Evolutionary conservation across 2,329 filamentous ascomycete genomes (phyloP).

Genomic region (Fusarium annulatum): DNA sequence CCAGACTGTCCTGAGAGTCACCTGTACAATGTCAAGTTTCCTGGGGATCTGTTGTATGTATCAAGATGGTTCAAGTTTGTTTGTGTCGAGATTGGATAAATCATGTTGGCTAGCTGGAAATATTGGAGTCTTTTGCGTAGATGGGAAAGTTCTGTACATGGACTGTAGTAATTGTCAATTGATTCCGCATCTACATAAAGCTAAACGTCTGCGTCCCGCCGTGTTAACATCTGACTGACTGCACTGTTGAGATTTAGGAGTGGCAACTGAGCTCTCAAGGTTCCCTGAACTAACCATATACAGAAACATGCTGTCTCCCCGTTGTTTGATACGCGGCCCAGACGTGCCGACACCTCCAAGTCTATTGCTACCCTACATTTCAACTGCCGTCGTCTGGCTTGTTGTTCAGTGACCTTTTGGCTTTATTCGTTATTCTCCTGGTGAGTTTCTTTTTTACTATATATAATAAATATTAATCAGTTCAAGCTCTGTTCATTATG

Average conservation of each 20-base stretch:
- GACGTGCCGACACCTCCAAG: neutral
- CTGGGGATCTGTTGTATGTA: conserved; percentile 39
- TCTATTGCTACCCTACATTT: neutral
- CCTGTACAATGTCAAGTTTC: conserved; percentile 38
- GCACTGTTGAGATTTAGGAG: neutral
- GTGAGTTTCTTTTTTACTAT: neutral
- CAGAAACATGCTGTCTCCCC: neutral
- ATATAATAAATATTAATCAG: neutral
- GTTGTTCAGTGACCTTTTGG: neutral
- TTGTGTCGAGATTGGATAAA: conserved; percentile 49
- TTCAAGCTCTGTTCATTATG: neutral
- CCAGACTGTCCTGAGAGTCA: conserved; percentile 24
- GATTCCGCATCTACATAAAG: conserved; percentile 43
- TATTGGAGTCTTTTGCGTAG: conserved; percentile 54
- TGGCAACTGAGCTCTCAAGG: neutral
- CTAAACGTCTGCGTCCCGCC: too few relatives aligned
- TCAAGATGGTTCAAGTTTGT: conserved; percentile 44
- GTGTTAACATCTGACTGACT: neutral
- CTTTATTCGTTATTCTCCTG: neutral
- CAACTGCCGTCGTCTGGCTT: neutral
- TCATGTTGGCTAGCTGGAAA: conserved; percentile 49
- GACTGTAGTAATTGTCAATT: conserved; percentile 50
- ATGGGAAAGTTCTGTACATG: conserved; percentile 58
- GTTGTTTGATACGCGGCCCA: neutral
- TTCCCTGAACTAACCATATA: neutral